phyloP scores from a whole-genome alignment of 805 yeast genomes.

The Teunomyces funiuensis region DNA sequence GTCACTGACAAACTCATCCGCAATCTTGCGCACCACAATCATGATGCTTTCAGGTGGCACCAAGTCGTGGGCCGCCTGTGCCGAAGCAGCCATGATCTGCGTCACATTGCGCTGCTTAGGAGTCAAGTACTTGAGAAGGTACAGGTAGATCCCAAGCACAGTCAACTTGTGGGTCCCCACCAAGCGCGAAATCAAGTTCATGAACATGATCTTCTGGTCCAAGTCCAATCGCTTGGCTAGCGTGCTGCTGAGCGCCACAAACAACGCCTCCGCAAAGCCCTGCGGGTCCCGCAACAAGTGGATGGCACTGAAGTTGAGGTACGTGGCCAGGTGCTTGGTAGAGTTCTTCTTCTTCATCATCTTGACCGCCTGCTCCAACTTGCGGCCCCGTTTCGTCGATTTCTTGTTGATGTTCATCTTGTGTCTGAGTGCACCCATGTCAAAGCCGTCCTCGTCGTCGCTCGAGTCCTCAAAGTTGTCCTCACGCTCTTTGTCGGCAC shows the following conservation, averaged over 20 bases:
- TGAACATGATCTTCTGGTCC: constrained; percentile 84
- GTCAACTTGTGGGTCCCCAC: constrained; percentile 94
- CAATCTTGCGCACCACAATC: constrained; percentile 83
- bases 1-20: constrained; percentile 96
- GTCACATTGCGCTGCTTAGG: constrained; percentile 96
- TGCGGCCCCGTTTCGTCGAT: constrained; percentile 74
- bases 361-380: constrained; percentile 72
- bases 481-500: constrained; percentile 93
- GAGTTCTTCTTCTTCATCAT: constrained; percentile 60
- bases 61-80: constrained; percentile 94
- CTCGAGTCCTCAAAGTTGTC: constrained; percentile 69
- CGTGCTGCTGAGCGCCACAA: constrained; percentile 69
- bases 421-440: constrained; percentile 73
- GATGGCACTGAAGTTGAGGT: constrained; percentile 89
- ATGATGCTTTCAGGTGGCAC: constrained; percentile 93
- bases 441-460: constrained; percentile 74
- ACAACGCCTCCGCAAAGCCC: constrained; percentile 89
- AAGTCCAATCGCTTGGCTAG: constrained; percentile 69
- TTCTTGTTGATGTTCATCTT: constrained; percentile 82
- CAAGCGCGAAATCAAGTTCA: constrained; percentile 84
- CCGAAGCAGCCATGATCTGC: constrained; percentile 93
- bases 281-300: constrained; percentile 96
- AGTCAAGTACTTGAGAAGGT: constrained; percentile 82
- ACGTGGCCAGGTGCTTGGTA: constrained; percentile 59
- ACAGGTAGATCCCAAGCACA: constrained; percentile 86